These are phyloP conservation scores for Piloderma croceum DNA, from an alignment of 768 basidiomycete genomes.

Conservation along the genomic window DNA sequence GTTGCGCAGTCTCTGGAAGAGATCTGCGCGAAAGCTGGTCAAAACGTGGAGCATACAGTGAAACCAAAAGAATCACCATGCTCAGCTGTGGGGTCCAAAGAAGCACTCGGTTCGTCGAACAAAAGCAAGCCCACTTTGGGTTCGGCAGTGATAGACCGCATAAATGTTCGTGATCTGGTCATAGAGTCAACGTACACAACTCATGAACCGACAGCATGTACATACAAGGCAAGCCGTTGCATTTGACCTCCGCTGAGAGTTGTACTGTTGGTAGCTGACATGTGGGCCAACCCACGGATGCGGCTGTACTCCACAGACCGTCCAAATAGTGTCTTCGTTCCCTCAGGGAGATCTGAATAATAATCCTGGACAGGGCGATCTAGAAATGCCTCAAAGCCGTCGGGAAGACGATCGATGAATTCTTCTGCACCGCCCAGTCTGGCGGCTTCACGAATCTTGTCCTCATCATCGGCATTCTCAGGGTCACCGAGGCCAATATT, in stretches of 20 bases:
- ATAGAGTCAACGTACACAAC: too few species aligned
- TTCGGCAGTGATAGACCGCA: conserved; percentile 55
- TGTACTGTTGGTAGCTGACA: conserved; percentile 29
- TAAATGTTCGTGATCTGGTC: conserved; percentile 60
- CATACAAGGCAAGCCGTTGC: conserved; percentile 70
- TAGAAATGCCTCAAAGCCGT: conserved; percentile 66
- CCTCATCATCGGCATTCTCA: conserved; percentile 42
- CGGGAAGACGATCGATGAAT: conserved; percentile 58
- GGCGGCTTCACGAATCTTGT: conserved; percentile 59
- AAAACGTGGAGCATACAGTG: background rate
- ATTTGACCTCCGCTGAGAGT: conserved; percentile 66
- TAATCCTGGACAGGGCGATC: conserved; percentile 67
- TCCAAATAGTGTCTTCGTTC: conserved; percentile 58
- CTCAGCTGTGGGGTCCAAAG: conserved; percentile 70
- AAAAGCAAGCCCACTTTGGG: conserved; percentile 51
- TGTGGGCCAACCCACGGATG: conserved; percentile 42
- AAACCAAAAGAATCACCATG: conserved; percentile 41
- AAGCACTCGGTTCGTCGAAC: conserved; percentile 71
- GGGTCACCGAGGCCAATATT: conserved; percentile 77
- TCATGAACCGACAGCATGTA: background rate
- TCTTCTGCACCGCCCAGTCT: conserved; percentile 62
- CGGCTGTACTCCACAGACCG: conserved; percentile 45
- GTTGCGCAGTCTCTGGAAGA: conserved; percentile 64
- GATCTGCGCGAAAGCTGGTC: too few species aligned
- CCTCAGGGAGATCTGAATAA: conserved; percentile 61